Evolutionary conservation across 768 basidiomycete genomes (phyloP).

Genomic region (Leccinellum rugosiceps): DNA sequence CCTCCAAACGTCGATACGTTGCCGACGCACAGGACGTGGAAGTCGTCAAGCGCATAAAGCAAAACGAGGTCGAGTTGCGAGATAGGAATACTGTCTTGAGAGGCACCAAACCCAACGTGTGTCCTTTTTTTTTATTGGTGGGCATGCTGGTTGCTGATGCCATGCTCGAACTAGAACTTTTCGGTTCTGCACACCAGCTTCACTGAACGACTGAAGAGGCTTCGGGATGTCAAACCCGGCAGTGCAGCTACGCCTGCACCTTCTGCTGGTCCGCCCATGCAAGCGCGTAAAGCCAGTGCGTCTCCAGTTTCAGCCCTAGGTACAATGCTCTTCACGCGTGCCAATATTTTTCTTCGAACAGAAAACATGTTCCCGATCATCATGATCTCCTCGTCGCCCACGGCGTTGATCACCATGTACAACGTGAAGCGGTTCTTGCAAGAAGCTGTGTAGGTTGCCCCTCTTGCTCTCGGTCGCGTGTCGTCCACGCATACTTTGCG

Average conservation of each 20-base stretch:
- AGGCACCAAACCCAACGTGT: constrained; percentile 79
- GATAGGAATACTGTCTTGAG: constrained; percentile 83
- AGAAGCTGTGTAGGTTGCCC: constrained; percentile 64
- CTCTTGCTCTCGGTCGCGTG: not conserved
- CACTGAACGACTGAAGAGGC: constrained; percentile 73
- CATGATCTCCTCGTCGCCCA: constrained; percentile 92
- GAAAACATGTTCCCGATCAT: constrained; percentile 89
- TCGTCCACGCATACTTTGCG: not conserved
- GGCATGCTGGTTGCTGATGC: not conserved
- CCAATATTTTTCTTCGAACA: constrained; percentile 22
- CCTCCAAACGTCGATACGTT: constrained; percentile 74
- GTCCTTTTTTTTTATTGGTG: constrained; percentile 21
- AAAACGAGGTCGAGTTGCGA: constrained; percentile 72
- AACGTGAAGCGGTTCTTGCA: constrained; percentile 94
- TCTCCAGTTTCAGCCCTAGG: not conserved
- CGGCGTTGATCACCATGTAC: constrained; percentile 95
- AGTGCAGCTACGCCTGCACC: constrained; percentile 39
- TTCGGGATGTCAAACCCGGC: constrained; percentile 63
- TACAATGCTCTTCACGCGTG: too few relatives aligned
- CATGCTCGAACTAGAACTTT: constrained; percentile 68
- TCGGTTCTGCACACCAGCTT: constrained; percentile 61
- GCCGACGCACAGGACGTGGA: constrained; percentile 76
- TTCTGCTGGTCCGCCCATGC: constrained; percentile 37
- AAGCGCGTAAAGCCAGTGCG: constrained; percentile 70
- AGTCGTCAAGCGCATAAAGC: constrained; percentile 77